A percentile compares a stretch with the other conserved stretches of the same genome.
These are phyloP conservation scores for Coemansia asiatica DNA, from an alignment of 192 early-diverging fungal genomes.

Conservation along the genomic window DNA sequence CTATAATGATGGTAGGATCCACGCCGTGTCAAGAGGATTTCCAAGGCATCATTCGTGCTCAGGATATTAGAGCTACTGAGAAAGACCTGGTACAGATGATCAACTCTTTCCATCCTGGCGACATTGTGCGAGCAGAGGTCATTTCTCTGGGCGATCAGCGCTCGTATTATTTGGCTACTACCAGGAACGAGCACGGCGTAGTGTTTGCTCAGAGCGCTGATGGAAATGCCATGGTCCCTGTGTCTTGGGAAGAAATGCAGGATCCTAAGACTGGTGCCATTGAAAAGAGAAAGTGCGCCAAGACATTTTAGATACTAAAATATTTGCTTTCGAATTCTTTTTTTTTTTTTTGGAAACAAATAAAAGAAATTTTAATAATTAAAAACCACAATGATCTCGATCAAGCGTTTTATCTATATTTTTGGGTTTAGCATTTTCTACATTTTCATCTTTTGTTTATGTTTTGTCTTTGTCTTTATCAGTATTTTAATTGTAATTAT, in stretches of 20 bases:
- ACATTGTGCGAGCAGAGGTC: slow-evolving; percentile 82
- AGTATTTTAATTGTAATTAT: background rate
- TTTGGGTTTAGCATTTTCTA: background rate
- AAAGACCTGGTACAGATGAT: slow-evolving; percentile 92
- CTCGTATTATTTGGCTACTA: slow-evolving; percentile 89
- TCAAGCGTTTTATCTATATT: too few species aligned
- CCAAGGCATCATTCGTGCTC: slow-evolving; percentile 84
- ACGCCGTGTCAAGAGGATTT: slow-evolving; percentile 83
- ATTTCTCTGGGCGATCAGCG: slow-evolving; percentile 92
- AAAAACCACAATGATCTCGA: background rate
- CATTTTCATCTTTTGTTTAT: background rate
- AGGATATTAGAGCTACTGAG: slow-evolving; percentile 93
- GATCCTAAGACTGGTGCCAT: slow-evolving; percentile 84
- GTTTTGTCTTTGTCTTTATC: background rate
- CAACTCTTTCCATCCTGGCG: slow-evolving; percentile 88
- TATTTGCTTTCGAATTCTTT: background rate
- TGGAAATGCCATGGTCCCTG: slow-evolving; percentile 84
- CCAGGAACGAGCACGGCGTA: slow-evolving; percentile 90
- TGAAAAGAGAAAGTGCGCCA: slow-evolving; percentile 95
- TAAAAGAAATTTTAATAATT: too few species aligned
- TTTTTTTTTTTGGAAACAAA: too few species aligned
- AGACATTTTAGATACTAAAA: slow-evolving; percentile 47
- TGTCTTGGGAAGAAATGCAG: slow-evolving; percentile 98
- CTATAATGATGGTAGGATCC: slow-evolving; percentile 87
- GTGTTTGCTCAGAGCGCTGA: slow-evolving; percentile 87